Percentiles rank a stretch among this genome's conserved stretches.
These are phyloP conservation scores for Podila epicladia DNA, from an alignment of 192 early-diverging fungal genomes.

Conservation along the genomic window DNA sequence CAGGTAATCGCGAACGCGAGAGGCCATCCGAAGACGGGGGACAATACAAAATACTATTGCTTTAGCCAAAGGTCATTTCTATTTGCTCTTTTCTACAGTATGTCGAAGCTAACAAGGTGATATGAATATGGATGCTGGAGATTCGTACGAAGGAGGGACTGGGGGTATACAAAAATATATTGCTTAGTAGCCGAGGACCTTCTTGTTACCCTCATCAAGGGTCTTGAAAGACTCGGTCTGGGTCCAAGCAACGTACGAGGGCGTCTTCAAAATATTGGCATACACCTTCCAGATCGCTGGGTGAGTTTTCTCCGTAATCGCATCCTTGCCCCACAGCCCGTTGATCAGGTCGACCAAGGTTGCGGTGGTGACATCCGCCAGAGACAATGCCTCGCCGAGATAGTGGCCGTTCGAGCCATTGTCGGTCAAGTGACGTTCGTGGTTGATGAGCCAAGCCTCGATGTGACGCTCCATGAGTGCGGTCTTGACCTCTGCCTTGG, in stretches of 20 bases:
- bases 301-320: conserved; percentile 4
- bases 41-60: too few species aligned
- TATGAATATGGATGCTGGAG: too few species aligned
- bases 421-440: conserved; percentile 24
- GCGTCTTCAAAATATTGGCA: background rate
- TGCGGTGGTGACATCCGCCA: conserved; percentile 44
- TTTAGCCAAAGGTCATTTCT: too few species aligned
- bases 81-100: too few species aligned
- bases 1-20: too few species aligned
- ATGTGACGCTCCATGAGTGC: background rate
- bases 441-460: conserved; percentile 11
- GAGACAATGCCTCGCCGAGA: conserved; percentile 51
- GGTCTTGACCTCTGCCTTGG: conserved; percentile 10
- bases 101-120: too few species aligned
- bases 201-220: background rate
- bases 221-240: conserved; percentile 19
- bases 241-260: conserved; percentile 10
- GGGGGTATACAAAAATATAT: too few species aligned
- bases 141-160: background rate
- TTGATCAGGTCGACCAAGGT: conserved; percentile 1
- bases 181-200: background rate
- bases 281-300: conserved; percentile 24
- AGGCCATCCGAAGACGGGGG: too few species aligned
- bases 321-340: background rate
- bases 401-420: conserved; percentile 56